phyloP scores from a whole-genome alignment of 768 basidiomycete species.

The Lactifluus pinguis region DNA sequence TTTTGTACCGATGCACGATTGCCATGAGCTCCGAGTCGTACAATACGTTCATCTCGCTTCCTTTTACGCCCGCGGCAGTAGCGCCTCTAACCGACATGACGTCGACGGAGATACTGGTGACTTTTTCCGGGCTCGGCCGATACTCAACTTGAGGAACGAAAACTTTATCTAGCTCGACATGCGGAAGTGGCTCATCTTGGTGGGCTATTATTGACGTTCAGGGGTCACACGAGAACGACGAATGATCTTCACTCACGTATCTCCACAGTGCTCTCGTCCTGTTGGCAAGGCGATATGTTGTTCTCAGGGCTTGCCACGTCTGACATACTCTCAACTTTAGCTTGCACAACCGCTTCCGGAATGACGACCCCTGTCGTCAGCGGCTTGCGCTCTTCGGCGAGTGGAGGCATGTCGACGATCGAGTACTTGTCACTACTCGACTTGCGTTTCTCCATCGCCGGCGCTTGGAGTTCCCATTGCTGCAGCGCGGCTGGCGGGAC shows the following conservation, averaged over 20 bases:
- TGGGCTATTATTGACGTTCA: constrained; percentile 19
- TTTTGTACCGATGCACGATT: constrained; percentile 62
- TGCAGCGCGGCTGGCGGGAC: not conserved
- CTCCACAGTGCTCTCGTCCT: constrained; percentile 20
- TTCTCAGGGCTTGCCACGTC: no score
- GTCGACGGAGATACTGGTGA: constrained; percentile 64
- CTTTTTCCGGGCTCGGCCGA: constrained; percentile 26
- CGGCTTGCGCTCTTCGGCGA: constrained; percentile 62
- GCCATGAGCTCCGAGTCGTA: constrained; percentile 67
- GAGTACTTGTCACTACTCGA: constrained; percentile 64
- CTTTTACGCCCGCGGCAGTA: constrained; percentile 37
- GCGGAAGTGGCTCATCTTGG: constrained; percentile 37
- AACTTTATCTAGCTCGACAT: constrained; percentile 41
- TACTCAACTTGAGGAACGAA: constrained; percentile 25
- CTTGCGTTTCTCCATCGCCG: constrained; percentile 47
- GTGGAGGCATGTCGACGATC: constrained; percentile 40
- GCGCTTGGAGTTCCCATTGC: constrained; percentile 10
- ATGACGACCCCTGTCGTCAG: constrained; percentile 21
- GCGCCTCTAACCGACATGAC: constrained; percentile 50
- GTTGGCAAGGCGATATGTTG: not conserved
- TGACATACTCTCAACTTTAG: no score
- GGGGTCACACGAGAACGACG: not conserved
- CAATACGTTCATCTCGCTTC: constrained; percentile 43
- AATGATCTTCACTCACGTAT: constrained; percentile 26
- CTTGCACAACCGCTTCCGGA: not conserved